Percentiles rank a stretch among this genome's conserved stretches.
phyloP scores from a whole-genome alignment of 345 rosid genomes.

The Excoecaria cochinchinensis region DNA sequence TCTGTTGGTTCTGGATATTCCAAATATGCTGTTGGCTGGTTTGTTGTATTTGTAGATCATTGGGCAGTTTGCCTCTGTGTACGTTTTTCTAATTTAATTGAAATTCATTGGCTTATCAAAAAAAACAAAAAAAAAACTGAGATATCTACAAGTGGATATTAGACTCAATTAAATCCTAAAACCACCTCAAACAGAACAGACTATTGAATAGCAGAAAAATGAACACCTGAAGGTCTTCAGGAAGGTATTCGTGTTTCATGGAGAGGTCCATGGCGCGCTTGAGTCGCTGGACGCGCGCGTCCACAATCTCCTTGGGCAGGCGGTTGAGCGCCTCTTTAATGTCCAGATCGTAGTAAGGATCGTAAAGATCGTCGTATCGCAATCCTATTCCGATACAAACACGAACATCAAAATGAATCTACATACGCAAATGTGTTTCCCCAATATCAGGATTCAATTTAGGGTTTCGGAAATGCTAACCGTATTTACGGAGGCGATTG shows the following conservation, averaged over 20 bases:
- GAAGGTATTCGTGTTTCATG: constrained; percentile 92
- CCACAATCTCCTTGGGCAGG: constrained; percentile 82
- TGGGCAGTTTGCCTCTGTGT: too few species aligned
- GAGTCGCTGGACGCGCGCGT: constrained; percentile 94
- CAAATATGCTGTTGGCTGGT: too few species aligned
- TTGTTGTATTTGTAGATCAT: too few species aligned
- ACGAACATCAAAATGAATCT: not conserved
- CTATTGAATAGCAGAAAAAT: not conserved
- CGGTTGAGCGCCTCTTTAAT: constrained; percentile 86
- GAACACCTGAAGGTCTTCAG: constrained; percentile 70
- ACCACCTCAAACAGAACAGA: not conserved
- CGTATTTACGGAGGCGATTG: constrained; percentile 66
- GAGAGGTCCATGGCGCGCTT: constrained; percentile 99
- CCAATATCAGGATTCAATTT: not conserved
- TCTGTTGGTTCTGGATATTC: too few species aligned
- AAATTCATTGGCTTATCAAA: too few species aligned
- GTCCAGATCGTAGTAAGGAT: constrained; percentile 77
- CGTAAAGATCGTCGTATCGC: constrained; percentile 86
- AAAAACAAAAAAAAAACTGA: too few species aligned
- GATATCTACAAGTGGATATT: too few species aligned
- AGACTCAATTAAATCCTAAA: not conserved
- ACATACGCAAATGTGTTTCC: not conserved
- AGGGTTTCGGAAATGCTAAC: constrained; percentile 42
- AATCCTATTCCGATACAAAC: constrained; percentile 49
- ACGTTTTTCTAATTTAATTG: too few species aligned